phyloP scores from a whole-genome alignment of 2,329 filamentous ascomycete genomes.

The Pseudocercospora pini-densiflorae region DNA sequence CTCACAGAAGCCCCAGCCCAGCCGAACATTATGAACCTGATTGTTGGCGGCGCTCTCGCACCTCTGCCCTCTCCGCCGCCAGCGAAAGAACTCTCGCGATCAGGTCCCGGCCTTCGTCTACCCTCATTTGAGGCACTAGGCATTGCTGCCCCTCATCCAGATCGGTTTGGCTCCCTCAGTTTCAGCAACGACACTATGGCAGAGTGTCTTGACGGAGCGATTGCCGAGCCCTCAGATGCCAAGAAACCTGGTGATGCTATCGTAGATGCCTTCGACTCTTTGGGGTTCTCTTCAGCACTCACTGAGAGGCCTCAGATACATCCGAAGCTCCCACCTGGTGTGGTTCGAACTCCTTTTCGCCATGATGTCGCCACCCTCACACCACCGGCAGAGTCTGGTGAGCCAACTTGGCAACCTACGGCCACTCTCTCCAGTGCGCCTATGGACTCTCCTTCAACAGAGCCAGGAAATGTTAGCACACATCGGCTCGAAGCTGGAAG shows the following conservation, averaged over 20 bases:
- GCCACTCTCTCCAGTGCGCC: constrained; percentile 42
- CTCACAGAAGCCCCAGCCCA: constrained; percentile 21
- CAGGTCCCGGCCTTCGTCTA: constrained; percentile 51
- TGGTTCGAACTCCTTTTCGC: constrained; percentile 37
- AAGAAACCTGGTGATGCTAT: constrained; percentile 13
- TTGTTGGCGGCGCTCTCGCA: constrained; percentile 37
- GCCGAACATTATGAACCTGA: constrained; percentile 31
- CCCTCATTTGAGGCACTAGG: constrained; percentile 59
- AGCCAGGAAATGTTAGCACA: constrained; percentile 34
- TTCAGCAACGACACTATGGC: constrained; percentile 24
- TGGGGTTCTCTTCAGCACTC: constrained; percentile 8
- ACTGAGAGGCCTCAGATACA: constrained; percentile 11
- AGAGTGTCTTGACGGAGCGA: constrained; percentile 4
- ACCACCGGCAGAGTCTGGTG: constrained; percentile 50
- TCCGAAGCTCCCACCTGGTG: constrained; percentile 21
- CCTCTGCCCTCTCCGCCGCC: constrained; percentile 25
- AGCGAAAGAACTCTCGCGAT: constrained; percentile 19
- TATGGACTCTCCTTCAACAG: constrained; percentile 47
- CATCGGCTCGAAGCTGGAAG: constrained; percentile 3
- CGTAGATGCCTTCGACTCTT: constrained; percentile 20
- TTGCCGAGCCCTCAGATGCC: background rate
- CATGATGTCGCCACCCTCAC: constrained; percentile 50
- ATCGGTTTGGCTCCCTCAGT: constrained; percentile 39
- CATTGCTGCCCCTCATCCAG: constrained; percentile 54
- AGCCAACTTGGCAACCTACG: constrained; percentile 46